phyloP scores from a whole-genome alignment of 345 rosid genomes.

The Populus simonii region DNA sequence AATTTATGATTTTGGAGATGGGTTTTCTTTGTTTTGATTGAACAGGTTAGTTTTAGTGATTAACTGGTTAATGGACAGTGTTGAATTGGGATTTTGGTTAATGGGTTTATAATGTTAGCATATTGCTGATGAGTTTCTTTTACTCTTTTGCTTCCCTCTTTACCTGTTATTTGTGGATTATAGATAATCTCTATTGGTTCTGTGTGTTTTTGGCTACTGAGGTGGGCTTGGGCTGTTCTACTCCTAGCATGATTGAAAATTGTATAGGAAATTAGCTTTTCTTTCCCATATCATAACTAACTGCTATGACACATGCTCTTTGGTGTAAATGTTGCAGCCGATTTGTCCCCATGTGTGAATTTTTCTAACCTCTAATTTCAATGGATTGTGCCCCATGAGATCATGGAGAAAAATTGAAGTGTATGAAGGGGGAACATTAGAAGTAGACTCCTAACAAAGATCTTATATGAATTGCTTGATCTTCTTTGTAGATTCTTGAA shows the following conservation, averaged over 20 bases:
- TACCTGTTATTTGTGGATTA: not conserved
- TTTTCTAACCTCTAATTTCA: not conserved
- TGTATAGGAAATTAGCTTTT: not conserved
- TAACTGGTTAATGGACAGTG: not conserved
- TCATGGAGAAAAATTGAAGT: not conserved
- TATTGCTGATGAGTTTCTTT: not conserved
- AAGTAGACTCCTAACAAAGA: not conserved
- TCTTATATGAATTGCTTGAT: not conserved
- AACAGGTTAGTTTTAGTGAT: not conserved
- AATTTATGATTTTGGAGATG: not conserved
- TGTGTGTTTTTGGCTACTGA: not conserved
- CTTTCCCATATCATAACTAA: not conserved
- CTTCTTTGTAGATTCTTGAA: not conserved
- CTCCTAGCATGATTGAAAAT: not conserved
- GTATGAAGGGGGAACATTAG: not conserved
- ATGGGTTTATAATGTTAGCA: not conserved
- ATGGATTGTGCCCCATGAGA: not conserved
- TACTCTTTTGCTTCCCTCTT: not conserved
- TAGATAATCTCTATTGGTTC: not conserved
- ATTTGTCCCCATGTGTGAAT: not conserved
- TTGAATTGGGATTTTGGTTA: constrained; percentile 2
- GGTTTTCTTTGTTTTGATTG: not conserved
- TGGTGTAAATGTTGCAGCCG: not conserved
- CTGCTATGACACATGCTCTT: not conserved
- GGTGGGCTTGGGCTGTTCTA: not conserved